These are phyloP conservation scores for Glarea lozoyensis DNA, from an alignment of 495 filamentous ascomycete species.

Conservation along the genomic window DNA sequence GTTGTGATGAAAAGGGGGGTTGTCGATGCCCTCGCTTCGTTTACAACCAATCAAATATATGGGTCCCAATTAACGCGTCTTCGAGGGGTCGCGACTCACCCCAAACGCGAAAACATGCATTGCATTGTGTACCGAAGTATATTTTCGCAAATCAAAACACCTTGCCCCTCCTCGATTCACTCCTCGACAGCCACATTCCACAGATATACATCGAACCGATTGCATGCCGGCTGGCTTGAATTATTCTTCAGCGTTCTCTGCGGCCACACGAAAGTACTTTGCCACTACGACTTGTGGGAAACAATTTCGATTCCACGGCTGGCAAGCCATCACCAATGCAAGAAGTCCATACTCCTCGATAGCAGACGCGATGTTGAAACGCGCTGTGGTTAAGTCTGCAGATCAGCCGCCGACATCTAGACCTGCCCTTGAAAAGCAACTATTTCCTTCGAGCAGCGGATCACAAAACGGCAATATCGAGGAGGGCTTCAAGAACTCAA, in stretches of 20 bases:
- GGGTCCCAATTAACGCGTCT: too few species aligned
- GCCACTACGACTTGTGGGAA: constrained; percentile 15
- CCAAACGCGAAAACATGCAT: too few species aligned
- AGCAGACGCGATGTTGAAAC: constrained; percentile 30
- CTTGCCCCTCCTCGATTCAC: too few species aligned
- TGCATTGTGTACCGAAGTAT: too few species aligned
- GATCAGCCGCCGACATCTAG: constrained; percentile 21
- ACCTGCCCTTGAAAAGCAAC: constrained; percentile 31
- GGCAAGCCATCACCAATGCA: constrained; percentile 11
- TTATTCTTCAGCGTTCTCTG: constrained; percentile 14
- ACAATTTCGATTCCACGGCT: constrained; percentile 9
- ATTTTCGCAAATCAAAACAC: too few species aligned
- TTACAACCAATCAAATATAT: too few species aligned
- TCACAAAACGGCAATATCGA: constrained; percentile 22
- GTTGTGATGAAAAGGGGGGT: too few species aligned
- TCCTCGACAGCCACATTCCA: constrained; percentile 5
- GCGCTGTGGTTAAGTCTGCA: constrained; percentile 27
- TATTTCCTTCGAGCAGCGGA: constrained; percentile 42
- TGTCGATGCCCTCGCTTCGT: too few species aligned
- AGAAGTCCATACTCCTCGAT: constrained; percentile 16
- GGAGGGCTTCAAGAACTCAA: constrained; percentile 21
- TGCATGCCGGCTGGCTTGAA: constrained; percentile 20
- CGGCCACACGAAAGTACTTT: constrained; percentile 12
- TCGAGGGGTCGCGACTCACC: too few species aligned
- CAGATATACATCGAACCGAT: constrained; percentile 10